Conservation (phyloP, 73 alveolate species). For the Loxodes magnus region DNA sequence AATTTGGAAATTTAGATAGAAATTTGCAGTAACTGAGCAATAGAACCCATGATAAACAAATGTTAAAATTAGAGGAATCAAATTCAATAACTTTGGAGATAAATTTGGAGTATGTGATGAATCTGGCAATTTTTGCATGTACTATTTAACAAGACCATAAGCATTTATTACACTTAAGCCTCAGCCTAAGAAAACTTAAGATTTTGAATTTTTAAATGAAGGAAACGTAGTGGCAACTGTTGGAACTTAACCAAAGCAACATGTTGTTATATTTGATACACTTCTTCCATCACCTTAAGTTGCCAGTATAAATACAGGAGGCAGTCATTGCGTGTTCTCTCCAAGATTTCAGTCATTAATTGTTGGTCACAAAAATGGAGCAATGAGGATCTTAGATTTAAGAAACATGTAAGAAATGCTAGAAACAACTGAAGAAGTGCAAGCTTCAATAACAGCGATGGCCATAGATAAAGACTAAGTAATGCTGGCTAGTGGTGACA, state of each 20-base stretch:
- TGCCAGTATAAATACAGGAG: constrained; percentile 2
- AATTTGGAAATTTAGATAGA: constrained; percentile 3
- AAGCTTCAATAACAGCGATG: not conserved
- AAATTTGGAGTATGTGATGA: constrained; percentile 15
- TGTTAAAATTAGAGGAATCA: not conserved
- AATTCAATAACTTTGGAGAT: constrained; percentile 5
- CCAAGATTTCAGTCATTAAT: constrained; percentile 5
- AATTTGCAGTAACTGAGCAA: constrained; percentile 10
- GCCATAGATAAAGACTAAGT: not conserved
- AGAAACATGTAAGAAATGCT: not conserved
- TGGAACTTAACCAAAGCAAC: constrained; percentile 8
- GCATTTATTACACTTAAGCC: constrained; percentile 13
- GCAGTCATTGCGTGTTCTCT: not conserved
- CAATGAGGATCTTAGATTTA: not conserved
- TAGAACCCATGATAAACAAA: not conserved
- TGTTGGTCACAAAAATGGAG: constrained; percentile 4
- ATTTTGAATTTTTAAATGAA: not conserved
- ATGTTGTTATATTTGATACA: constrained; percentile 6
- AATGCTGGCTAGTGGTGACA: constrained; percentile 5
- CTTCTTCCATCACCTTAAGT: constrained; percentile 8
- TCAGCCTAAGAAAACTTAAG: constrained; percentile 5
- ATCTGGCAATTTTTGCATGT: constrained; percentile 4
- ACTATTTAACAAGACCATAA: constrained; percentile 4
- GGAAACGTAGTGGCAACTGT: constrained; percentile 7
- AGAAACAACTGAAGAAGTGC: not conserved